These are phyloP conservation scores for Phytophthora rubi DNA, from an alignment of 352 stramenopile genomes.

Conservation along the genomic window DNA sequence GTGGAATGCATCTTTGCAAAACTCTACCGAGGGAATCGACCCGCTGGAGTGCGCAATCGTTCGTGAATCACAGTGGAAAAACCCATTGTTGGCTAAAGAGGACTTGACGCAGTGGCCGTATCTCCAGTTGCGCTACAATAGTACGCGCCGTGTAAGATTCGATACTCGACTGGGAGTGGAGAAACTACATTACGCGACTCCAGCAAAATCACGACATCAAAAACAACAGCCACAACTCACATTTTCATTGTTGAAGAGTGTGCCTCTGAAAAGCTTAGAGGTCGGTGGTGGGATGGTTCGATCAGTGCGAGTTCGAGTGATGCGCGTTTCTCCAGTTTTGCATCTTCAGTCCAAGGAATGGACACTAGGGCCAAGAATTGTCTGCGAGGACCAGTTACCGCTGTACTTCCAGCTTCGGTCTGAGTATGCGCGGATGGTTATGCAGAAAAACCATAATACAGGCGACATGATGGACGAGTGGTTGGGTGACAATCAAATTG, in stretches of 20 bases:
- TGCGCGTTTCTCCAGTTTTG: constrained; percentile 61
- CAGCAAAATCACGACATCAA: constrained; percentile 3
- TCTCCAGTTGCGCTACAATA: constrained; percentile 71
- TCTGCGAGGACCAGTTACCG: constrained; percentile 69
- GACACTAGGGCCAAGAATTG: constrained; percentile 62
- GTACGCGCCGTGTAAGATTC: constrained; percentile 58
- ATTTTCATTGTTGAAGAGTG: constrained; percentile 67
- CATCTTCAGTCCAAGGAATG: constrained; percentile 75
- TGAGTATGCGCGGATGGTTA: constrained; percentile 30
- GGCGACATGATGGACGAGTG: constrained; percentile 16
- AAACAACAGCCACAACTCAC: constrained; percentile 35
- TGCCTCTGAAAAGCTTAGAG: constrained; percentile 70
- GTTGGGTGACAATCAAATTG: constrained; percentile 25
- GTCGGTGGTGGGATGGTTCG: constrained; percentile 66
- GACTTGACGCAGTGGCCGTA: constrained; percentile 63
- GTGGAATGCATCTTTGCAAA: constrained; percentile 74
- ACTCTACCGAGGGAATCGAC: constrained; percentile 68
- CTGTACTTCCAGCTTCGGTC: constrained; percentile 56
- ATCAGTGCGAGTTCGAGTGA: constrained; percentile 58
- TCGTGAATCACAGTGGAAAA: constrained; percentile 43
- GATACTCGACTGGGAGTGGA: constrained; percentile 57
- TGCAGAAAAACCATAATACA: constrained; percentile 24
- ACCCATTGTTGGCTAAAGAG: constrained; percentile 58
- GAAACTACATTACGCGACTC: constrained; percentile 30
- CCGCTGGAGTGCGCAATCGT: constrained; percentile 68